Conservation (phyloP, 2,329 filamentous ascomycete genomes). For the Parafenestella ontariensis region DNA sequence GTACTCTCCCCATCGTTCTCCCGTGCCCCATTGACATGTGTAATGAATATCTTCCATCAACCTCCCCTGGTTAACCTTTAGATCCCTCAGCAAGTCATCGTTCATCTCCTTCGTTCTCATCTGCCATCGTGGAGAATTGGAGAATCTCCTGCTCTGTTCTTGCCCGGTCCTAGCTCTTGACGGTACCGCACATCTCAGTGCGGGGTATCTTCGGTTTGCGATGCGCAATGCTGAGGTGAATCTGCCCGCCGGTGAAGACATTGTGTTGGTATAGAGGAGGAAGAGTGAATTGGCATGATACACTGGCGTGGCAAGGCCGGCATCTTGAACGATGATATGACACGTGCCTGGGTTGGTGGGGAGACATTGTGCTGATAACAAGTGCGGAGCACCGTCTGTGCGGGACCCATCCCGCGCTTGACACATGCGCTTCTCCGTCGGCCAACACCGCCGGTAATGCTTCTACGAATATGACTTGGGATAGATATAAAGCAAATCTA, state of each 20-base stretch:
- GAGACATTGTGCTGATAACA: constrained; percentile 33
- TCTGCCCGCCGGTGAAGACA: constrained; percentile 20
- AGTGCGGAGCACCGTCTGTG: background rate
- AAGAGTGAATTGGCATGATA: constrained; percentile 12
- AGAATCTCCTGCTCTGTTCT: constrained; percentile 35
- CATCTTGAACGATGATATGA: constrained; percentile 21
- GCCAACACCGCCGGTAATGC: constrained; percentile 6
- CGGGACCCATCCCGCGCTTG: constrained; percentile 17
- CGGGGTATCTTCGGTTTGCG: constrained; percentile 29
- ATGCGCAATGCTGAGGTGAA: constrained; percentile 24
- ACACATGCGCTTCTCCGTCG: constrained; percentile 18
- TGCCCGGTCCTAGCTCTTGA: constrained; percentile 6
- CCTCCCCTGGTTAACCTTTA: constrained; percentile 66
- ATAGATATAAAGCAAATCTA: background rate
- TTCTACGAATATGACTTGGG: background rate
- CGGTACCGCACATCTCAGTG: constrained; percentile 15
- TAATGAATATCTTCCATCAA: constrained; percentile 70
- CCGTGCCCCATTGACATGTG: constrained; percentile 71
- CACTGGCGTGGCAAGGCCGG: constrained; percentile 14
- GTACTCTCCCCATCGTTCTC: constrained; percentile 71
- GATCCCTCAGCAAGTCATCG: constrained; percentile 57
- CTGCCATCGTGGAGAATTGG: constrained; percentile 38
- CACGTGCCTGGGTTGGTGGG: constrained; percentile 25
- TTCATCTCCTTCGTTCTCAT: constrained; percentile 58
- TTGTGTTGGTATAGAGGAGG: constrained; percentile 9